Conservation (phyloP, 1,284 basidiomycete species). For the Kalmanozyma brasiliensis region DNA sequence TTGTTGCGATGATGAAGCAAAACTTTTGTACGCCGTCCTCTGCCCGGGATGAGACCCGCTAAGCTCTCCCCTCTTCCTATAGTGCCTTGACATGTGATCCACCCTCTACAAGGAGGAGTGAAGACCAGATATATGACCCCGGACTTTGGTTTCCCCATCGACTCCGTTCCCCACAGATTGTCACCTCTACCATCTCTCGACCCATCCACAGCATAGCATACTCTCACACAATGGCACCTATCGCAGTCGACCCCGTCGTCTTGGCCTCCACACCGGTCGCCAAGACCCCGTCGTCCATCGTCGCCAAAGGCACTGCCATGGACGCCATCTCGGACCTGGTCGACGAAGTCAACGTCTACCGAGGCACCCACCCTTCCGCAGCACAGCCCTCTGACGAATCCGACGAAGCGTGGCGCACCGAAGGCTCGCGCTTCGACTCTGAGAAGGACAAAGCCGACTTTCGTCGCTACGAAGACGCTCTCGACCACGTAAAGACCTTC, state of each 20-base stretch:
- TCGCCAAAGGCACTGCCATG: constrained; percentile 41
- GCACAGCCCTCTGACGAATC: constrained; percentile 25
- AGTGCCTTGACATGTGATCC: not conserved
- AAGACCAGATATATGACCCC: constrained; percentile 14
- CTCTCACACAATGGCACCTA: constrained; percentile 29
- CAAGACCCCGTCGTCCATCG: constrained; percentile 14
- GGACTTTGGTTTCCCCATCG: not conserved
- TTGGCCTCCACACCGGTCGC: constrained; percentile 6
- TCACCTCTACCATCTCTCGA: not conserved
- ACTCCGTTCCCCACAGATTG: constrained; percentile 1
- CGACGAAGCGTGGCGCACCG: constrained; percentile 43
- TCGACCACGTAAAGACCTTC: constrained; percentile 85
- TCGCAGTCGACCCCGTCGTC: constrained; percentile 26
- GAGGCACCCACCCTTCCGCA: constrained; percentile 38
- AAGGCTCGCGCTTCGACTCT: constrained; percentile 75
- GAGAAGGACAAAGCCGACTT: constrained; percentile 78
- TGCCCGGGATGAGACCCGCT: too few species aligned
- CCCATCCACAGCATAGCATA: constrained; percentile 1
- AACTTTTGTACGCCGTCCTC: constrained; percentile 4
- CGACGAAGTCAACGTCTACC: constrained; percentile 53
- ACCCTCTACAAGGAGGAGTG: not conserved
- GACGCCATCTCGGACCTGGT: constrained; percentile 48
- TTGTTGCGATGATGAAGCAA: constrained; percentile 4
- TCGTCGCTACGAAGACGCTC: constrained; percentile 73
- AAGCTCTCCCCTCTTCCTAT: too few species aligned